Base-by-base conservation (phyloP, 371 early-diverging fungal genomes). In the Haplosporangium sp. region DNA sequence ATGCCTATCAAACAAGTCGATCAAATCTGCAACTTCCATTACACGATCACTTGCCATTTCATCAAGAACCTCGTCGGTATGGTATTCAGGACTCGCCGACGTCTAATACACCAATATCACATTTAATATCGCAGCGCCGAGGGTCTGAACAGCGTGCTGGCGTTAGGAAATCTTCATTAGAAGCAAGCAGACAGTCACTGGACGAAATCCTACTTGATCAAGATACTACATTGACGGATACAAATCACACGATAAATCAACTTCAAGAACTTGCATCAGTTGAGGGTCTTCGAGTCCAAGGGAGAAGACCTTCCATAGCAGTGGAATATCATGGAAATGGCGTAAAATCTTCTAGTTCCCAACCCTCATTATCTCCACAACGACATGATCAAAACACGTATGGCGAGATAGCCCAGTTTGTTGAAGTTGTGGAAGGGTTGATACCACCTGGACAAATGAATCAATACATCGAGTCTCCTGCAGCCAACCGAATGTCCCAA, bases 1-100 rank as follows among this genome's bases (percentile, higher is more conserved):
- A 58, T 20, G 7, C 63, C 15, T 69, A 77, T 57, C n/a, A 2
- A 4, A 59, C 72, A 8, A 77, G 72, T 45, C 72, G 72, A 20
- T 77, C 77, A 4, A 77, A 69, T 52, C 61, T 72, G 0, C 72
- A 72, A 34, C 45, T 72, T 34, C 77, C 77, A 2, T 19, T 65
- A 34, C 58, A 77, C 38, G 77, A 77, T 38, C 77, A 72, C 35
- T 71, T 72, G 19, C 69, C 77, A 1, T 77, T 72, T 58, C 77
- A 72, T 0, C 64, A n/a, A 13, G 77, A 77, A 37, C 65, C 60
- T 20, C 72, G 69, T n/a, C 64, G 77, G 13, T 77, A 77, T 44
- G 77, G 77, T 5, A 17, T 67, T 13, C 72, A 67, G 37, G 72
- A 72, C 15, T 68, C 72, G 3, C 64, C 69, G 0, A 42, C 39